phyloP scores from a whole-genome alignment of 805 yeast species.

The Pichia eremophila region DNA sequence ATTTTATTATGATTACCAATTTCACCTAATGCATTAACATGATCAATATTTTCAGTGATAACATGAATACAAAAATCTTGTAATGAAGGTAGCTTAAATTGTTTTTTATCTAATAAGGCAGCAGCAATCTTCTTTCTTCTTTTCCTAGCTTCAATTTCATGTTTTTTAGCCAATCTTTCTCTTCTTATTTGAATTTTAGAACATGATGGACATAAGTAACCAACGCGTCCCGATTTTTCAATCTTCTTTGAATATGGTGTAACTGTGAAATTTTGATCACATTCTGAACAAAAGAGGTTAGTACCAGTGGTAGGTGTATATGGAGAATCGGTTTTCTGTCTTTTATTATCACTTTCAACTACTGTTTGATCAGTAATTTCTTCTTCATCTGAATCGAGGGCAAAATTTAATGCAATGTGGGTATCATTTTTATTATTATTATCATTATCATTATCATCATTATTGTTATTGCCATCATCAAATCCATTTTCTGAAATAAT shows the following conservation, averaged over 20 bases:
- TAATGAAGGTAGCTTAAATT: slow-evolving; percentile 53
- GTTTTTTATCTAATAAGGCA: slow-evolving; percentile 68
- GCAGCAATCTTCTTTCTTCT: slow-evolving; percentile 73
- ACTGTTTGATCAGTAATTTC: not conserved
- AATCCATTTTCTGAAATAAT: slow-evolving; percentile 14
- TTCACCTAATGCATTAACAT: slow-evolving; percentile 70
- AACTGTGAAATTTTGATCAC: slow-evolving; percentile 49
- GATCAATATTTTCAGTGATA: slow-evolving; percentile 58
- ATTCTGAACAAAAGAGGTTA: slow-evolving; percentile 43
- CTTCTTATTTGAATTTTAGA: slow-evolving; percentile 37
- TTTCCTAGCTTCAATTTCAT: slow-evolving; percentile 58
- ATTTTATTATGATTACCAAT: slow-evolving; percentile 66
- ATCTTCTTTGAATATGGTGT: slow-evolving; percentile 54
- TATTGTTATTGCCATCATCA: slow-evolving; percentile 8
- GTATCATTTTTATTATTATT: slow-evolving; percentile 17
- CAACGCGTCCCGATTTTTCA: slow-evolving; percentile 40
- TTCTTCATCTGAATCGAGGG: slow-evolving; percentile 10
- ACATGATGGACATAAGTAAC: slow-evolving; percentile 61
- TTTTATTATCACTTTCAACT: slow-evolving; percentile 10
- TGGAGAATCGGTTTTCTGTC: slow-evolving; percentile 13
- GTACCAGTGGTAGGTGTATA: slow-evolving; percentile 14
- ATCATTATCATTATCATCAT: slow-evolving; percentile 3
- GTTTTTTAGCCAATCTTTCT: slow-evolving; percentile 35
- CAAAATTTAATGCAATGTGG: slow-evolving; percentile 1
- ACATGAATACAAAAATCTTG: slow-evolving; percentile 74